These are phyloP conservation scores for Berberis thunbergii DNA, from an alignment of 164 flowering plant species.

Conservation along the genomic window DNA sequence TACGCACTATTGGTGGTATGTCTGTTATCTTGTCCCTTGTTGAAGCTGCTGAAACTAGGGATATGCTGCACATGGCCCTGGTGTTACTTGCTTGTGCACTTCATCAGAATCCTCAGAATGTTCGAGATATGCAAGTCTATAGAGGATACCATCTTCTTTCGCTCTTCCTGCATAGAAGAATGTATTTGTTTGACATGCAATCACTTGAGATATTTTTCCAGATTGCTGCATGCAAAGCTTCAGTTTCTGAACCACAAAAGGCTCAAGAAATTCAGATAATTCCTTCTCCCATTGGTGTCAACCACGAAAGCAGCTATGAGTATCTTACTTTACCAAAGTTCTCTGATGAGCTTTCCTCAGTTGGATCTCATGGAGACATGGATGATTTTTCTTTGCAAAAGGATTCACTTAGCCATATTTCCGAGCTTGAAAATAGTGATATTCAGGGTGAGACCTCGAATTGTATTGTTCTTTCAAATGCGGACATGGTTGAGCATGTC, in stretches of 20 bases:
- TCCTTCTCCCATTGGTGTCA: conserved; percentile 35
- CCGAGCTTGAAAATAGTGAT: conserved; percentile 81
- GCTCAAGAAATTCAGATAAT: conserved; percentile 21
- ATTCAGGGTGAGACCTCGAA: conserved; percentile 74
- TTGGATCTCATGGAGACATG: conserved; percentile 83
- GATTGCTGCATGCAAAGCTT: conserved; percentile 99
- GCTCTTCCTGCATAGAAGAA: conserved; percentile 78
- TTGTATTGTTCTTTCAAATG: conserved; percentile 90
- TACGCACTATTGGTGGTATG: conserved; percentile 87
- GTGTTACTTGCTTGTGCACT: conserved; percentile 79
- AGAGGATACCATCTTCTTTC: conserved; percentile 95
- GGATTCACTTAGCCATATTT: conserved; percentile 85
- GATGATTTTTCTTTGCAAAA: conserved; percentile 82
- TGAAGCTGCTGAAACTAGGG: conserved; percentile 92
- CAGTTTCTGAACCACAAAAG: conserved; percentile 85
- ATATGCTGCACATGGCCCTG: conserved; percentile 97
- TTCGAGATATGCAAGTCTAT: conserved; percentile 84
- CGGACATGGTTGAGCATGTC: conserved; percentile 99
- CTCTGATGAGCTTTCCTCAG: conserved; percentile 72
- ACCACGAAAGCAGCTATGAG: conserved; percentile 51
- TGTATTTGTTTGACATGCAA: conserved; percentile 90
- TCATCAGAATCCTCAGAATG: conserved; percentile 90
- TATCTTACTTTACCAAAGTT: conserved; percentile 61
- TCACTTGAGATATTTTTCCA: conserved; percentile 93
- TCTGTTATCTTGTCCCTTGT: conserved; percentile 78